phyloP scores from a whole-genome alignment of 129 eudicot genomes.

The Ambrosia trifida region DNA sequence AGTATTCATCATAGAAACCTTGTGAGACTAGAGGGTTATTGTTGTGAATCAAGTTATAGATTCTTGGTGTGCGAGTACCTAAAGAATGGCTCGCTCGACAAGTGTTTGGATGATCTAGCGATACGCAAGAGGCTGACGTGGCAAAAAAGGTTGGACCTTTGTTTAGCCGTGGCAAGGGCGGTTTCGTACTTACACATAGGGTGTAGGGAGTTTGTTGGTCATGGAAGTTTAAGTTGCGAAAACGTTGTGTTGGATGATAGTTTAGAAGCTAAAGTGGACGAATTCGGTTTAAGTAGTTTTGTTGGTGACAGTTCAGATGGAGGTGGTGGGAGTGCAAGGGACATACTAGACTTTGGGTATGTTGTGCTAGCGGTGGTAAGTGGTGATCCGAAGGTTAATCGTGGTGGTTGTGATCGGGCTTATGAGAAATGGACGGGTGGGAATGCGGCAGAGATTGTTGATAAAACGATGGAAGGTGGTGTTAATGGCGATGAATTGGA shows the following conservation, averaged over 20 bases:
- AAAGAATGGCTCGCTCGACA: constrained; percentile 41
- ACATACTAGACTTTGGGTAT: constrained; percentile 57
- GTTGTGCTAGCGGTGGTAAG: constrained; percentile 43
- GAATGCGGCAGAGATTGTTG: constrained; percentile 30
- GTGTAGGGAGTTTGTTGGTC: constrained; percentile 66
- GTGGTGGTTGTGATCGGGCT: constrained; percentile 41
- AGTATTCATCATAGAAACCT: constrained; percentile 65
- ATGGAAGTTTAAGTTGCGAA: constrained; percentile 54
- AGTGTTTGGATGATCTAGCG: constrained; percentile 53
- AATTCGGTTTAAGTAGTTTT: constrained; percentile 43
- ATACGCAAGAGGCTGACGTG: constrained; percentile 53
- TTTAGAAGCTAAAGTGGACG: constrained; percentile 60
- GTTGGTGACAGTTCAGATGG: constrained; percentile 26
- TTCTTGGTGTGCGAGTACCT: constrained; percentile 55
- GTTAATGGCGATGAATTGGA: constrained; percentile 50
- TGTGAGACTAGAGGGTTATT: constrained; percentile 59
- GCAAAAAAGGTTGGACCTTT: constrained; percentile 58
- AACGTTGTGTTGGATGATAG: constrained; percentile 55
- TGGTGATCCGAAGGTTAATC: constrained; percentile 30
- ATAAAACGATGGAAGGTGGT: constrained; percentile 42
- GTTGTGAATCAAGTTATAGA: constrained; percentile 52
- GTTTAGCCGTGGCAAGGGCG: constrained; percentile 57
- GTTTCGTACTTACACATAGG: constrained; percentile 67
- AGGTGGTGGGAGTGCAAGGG: constrained; percentile 45
- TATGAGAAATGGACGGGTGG: constrained; percentile 48